Conservation (phyloP, 305 asterid species). For the Solanum hybrid region DNA sequence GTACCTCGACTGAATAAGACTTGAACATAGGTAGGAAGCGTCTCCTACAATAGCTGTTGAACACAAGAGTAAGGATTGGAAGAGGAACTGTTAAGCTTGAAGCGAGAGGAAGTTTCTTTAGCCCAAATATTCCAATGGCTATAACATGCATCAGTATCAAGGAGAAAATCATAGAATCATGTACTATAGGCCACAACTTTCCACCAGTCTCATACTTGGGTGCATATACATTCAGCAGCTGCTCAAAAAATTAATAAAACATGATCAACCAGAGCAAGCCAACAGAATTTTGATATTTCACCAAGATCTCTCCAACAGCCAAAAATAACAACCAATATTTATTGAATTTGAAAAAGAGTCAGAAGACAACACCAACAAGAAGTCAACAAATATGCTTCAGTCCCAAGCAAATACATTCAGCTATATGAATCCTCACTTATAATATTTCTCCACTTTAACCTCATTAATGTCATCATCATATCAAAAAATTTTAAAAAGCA, state of each 20-base stretch:
- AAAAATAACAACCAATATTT: background rate
- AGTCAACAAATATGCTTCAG: background rate
- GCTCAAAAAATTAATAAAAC: constrained; percentile 14
- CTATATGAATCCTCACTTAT: background rate
- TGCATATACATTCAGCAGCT: constrained; percentile 68
- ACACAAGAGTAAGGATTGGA: constrained; percentile 80
- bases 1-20: constrained; percentile 84
- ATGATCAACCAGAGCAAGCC: background rate
- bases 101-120: constrained; percentile 75
- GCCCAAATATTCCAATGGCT: constrained; percentile 86
- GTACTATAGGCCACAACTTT: constrained; percentile 90
- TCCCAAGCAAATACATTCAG: background rate
- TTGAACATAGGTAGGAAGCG: constrained; percentile 78
- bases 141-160: constrained; percentile 79
- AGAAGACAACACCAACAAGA: background rate
- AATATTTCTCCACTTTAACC: background rate
- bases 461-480: background rate
- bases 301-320: background rate
- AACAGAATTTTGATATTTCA: background rate
- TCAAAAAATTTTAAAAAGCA: background rate
- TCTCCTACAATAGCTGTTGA: constrained; percentile 73
- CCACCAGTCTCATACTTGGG: constrained; percentile 90
- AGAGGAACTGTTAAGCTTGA: constrained; percentile 76
- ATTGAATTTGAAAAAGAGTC: background rate
- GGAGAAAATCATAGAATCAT: constrained; percentile 73